A percentile compares a stretch with the other conserved stretches of the same genome.
Conservation (phyloP, 1,284 basidiomycete genomes). For the Phellopilus nigrolimitatus region DNA sequence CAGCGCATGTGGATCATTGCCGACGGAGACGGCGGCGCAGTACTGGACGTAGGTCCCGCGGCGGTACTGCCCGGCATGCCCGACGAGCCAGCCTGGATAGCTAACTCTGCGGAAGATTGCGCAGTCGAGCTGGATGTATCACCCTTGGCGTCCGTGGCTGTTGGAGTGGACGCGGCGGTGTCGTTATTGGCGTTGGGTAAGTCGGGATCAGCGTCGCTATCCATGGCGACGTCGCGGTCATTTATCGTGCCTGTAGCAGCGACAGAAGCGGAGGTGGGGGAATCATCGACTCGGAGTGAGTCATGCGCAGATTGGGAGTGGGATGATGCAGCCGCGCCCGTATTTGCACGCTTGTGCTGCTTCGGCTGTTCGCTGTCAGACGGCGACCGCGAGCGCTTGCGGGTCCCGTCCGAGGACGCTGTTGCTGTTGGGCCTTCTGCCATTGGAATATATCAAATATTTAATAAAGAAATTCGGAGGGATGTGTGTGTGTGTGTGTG, state of each 20-base stretch:
- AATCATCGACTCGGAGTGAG: conserved; percentile 25
- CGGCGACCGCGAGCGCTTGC: conserved; percentile 81
- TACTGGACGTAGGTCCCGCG: conserved; percentile 36
- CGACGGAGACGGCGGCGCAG: conserved; percentile 42
- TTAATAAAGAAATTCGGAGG: conserved; percentile 14
- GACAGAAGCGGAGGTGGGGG: conserved; percentile 34
- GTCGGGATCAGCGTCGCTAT: conserved; percentile 31
- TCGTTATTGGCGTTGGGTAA: conserved; percentile 40
- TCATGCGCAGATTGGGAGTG: conserved; percentile 18
- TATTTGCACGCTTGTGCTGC: conserved; percentile 77
- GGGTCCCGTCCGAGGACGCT: conserved; percentile 67
- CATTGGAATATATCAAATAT: conserved; percentile 19
- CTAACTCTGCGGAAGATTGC: conserved; percentile 25
- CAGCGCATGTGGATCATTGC: conserved; percentile 90
- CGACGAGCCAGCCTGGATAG: conserved; percentile 23
- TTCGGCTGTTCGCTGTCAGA: conserved; percentile 77
- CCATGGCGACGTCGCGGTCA: conserved; percentile 53
- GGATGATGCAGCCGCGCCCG: conserved; percentile 43
- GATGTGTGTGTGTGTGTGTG: conserved; percentile 14
- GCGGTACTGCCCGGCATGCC: conserved; percentile 23
- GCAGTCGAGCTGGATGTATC: conserved; percentile 23
- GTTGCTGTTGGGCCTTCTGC: conserved; percentile 57
- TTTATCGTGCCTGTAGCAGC: conserved; percentile 35
- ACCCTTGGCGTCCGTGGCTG: conserved; percentile 34
- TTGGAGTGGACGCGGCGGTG: conserved; percentile 54